A percentile compares a stretch with the other conserved stretches of the same genome.
Conservation (phyloP, 2,329 filamentous ascomycete species). For the Fusarium sp. region DNA sequence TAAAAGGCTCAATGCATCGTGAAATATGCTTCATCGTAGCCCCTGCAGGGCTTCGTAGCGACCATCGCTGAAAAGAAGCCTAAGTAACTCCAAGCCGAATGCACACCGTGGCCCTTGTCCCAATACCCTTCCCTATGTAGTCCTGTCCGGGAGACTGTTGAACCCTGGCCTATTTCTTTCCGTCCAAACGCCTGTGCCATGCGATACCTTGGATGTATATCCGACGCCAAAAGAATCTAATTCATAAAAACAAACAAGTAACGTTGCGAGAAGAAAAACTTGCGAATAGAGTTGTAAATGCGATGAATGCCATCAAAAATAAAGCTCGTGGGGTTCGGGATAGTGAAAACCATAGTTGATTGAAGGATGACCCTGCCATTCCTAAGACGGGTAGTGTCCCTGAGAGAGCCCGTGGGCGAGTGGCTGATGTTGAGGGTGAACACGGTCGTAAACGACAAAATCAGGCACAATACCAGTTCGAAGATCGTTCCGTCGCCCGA, state of each 20-base stretch:
- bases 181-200: slow-evolving; percentile 49
- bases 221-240: slow-evolving; percentile 36
- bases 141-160: slow-evolving; percentile 26
- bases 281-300: slow-evolving; percentile 10
- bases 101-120: slow-evolving; percentile 29
- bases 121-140: slow-evolving; percentile 22
- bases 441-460: slow-evolving; percentile 57
- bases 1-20: slow-evolving; percentile 13
- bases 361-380: slow-evolving; percentile 39
- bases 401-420: slow-evolving; percentile 38
- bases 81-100: slow-evolving; percentile 36
- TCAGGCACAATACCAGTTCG: slow-evolving; percentile 79
- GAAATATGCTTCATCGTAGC: slow-evolving; percentile 12
- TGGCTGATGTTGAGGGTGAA: slow-evolving; percentile 48
- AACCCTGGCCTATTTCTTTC: slow-evolving; percentile 32
- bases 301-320: slow-evolving; percentile 9
- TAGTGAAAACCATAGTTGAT: not conserved
- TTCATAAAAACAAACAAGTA: slow-evolving; percentile 32
- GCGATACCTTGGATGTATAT: slow-evolving; percentile 46
- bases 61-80: slow-evolving; percentile 22
- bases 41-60: not conserved
- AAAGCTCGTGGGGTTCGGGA: not conserved
- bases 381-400: slow-evolving; percentile 54
- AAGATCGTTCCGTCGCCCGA: slow-evolving; percentile 76
- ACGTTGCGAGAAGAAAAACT: slow-evolving; percentile 27